Evolutionary conservation across 805 yeast genomes (phyloP).

Genomic region (Dipodascopsis tothii): DNA sequence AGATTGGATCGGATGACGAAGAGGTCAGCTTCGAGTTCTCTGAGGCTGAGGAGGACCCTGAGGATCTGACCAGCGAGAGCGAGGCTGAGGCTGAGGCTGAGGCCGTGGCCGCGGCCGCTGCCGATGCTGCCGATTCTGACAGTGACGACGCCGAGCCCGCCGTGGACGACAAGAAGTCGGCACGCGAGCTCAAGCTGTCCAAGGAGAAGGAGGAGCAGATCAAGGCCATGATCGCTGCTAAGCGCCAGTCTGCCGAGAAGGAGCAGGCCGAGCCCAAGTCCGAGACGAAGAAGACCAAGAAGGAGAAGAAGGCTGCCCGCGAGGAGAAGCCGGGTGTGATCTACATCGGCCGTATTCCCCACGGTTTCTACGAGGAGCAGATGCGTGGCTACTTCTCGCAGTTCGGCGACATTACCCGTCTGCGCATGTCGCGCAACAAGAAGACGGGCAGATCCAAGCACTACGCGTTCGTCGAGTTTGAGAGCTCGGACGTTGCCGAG

Average conservation of each 20-base stretch:
- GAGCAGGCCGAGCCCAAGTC: slow-evolving; percentile 6
- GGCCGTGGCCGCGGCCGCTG: background rate
- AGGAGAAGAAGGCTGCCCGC: slow-evolving; percentile 20
- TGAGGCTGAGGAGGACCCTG: too few relatives aligned
- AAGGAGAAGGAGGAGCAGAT: slow-evolving; percentile 9
- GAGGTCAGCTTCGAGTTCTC: too few relatives aligned
- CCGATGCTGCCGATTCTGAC: background rate
- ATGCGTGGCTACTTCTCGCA: slow-evolving; percentile 75
- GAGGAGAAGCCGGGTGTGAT: slow-evolving; percentile 38
- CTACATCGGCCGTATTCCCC: slow-evolving; percentile 87
- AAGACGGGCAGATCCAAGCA: slow-evolving; percentile 87
- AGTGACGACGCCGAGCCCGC: slow-evolving; percentile 17
- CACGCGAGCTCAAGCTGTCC: slow-evolving; percentile 9
- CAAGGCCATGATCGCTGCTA: slow-evolving; percentile 3
- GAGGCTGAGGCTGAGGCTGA: too few relatives aligned
- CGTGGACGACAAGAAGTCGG: slow-evolving; percentile 15
- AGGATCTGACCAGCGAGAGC: too few relatives aligned
- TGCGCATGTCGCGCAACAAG: slow-evolving; percentile 80
- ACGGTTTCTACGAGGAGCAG: slow-evolving; percentile 74
- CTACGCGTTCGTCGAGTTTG: slow-evolving; percentile 84
- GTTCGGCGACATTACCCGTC: slow-evolving; percentile 75
- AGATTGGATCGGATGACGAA: background rate
- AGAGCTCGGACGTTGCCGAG: slow-evolving; percentile 63
- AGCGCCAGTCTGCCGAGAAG: background rate
- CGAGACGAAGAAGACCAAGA: slow-evolving; percentile 8